These are phyloP conservation scores for Leavenworthia alabamica DNA, from an alignment of 345 rosid species.

Conservation along the genomic window DNA sequence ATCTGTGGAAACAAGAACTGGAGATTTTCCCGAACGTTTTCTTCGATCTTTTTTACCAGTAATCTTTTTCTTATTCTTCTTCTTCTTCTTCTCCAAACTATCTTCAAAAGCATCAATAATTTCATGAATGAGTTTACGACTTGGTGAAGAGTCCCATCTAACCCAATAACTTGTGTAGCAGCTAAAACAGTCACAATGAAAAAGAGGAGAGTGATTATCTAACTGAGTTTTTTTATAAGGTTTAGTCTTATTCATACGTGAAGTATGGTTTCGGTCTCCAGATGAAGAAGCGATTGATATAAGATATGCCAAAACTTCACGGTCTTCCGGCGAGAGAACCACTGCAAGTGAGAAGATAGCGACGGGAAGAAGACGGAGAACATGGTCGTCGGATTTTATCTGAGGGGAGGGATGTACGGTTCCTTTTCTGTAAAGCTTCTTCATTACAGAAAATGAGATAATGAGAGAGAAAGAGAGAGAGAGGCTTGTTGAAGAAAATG, in stretches of 20 bases:
- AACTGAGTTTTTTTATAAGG: conserved; percentile 1
- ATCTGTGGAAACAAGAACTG: neutral
- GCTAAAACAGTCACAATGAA: conserved; percentile 64
- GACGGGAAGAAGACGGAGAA: conserved; percentile 76
- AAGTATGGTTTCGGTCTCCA: conserved; percentile 17
- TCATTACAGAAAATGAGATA: conserved; percentile 47
- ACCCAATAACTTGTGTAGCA: conserved; percentile 82
- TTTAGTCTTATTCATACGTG: conserved; percentile 14
- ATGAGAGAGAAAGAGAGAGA: neutral
- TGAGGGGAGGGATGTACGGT: too few species aligned
- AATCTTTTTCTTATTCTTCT: neutral
- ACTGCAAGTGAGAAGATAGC: conserved; percentile 58
- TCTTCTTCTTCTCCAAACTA: conserved; percentile 29
- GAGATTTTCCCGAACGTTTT: conserved; percentile 26
- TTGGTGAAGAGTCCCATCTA: conserved; percentile 77
- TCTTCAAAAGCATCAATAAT: conserved; percentile 75
- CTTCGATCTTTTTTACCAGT: conserved; percentile 34
- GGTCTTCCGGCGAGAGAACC: conserved; percentile 57
- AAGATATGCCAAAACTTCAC: conserved; percentile 55
- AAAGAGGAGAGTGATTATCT: conserved; percentile 44
- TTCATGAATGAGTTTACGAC: conserved; percentile 70
- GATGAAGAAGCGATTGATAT: conserved; percentile 39
- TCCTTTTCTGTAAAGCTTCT: conserved; percentile 68
- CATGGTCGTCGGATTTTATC: too few species aligned
- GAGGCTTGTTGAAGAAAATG: conserved; percentile 3